Base-by-base conservation (phyloP, 345 rosid genomes). In the Citrus australasica region DNA sequence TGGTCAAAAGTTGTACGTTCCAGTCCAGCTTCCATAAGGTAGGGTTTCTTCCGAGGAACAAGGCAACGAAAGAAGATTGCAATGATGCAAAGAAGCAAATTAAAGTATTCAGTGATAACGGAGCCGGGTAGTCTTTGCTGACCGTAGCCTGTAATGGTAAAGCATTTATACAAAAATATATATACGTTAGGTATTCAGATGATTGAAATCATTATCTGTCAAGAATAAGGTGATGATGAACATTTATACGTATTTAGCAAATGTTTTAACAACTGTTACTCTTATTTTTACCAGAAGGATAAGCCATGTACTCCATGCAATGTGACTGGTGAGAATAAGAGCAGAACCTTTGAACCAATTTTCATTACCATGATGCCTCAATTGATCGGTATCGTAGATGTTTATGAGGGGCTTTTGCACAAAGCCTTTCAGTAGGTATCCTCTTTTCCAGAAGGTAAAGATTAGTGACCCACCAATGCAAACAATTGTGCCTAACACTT, bases 391-490 rank as follows among this genome's bases (percentile, higher is more conserved):
- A 61, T 59, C 46, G 5, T 83, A 69, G 17, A 83, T 68, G 81
- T 76, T 80, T 64, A 90, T 56, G 62, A 88, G 76, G 4, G 90
- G 90, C 71, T 71, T 78, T 14, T 81, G 30, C 65, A 56, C 77
- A 67, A 81, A 64, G 83, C 87, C 74, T 75, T 80, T 79, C 38
- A 71, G 74, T 16, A 85, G 62, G 48, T 69, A 83, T n/a, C 83
- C 85, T 63, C 83, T 88, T 78, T 82, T 90, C 87, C 93, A 88
- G 67, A 88, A 84, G 62, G 87, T 86, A 70, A 88, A 88, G 14
- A 79, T 46, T 42, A 89, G 85, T 25, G 90, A 86, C 0, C 91
- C 85, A 16, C 71, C 77, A 4, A 88, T 14, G 80, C 88, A 85
- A 6, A 83, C 61, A 6, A 80, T 11, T 1, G 86, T 79, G 13